A percentile compares a stretch with the other conserved stretches of the same genome.
phyloP scores from a whole-genome alignment of 2,329 filamentous ascomycete species.

The Alternaria ethzedia region DNA sequence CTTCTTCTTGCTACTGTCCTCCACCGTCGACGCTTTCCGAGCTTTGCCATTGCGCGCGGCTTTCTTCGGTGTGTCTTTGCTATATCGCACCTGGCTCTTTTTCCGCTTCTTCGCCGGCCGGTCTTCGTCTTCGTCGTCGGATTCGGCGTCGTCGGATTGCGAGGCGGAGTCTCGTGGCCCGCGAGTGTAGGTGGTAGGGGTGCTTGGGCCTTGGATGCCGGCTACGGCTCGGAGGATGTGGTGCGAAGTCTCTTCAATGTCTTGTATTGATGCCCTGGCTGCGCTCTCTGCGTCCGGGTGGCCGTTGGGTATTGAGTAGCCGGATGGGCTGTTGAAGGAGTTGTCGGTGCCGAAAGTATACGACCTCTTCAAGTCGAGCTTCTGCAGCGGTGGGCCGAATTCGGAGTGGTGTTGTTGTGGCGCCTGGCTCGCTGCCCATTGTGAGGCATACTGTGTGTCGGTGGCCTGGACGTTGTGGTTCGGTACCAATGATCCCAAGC shows the following conservation, averaged over 20 bases:
- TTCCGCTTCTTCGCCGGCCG: constrained; percentile 32
- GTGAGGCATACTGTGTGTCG: constrained; percentile 36
- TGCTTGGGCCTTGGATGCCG: constrained; percentile 10
- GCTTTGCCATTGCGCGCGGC: constrained; percentile 25
- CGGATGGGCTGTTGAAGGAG: constrained; percentile 41
- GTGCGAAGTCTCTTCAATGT: constrained; percentile 27
- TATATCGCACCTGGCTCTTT: constrained; percentile 21
- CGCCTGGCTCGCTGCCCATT: constrained; percentile 31
- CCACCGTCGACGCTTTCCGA: constrained; percentile 28
- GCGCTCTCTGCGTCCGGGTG: constrained; percentile 33
- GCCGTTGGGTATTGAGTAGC: constrained; percentile 30
- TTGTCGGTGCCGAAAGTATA: constrained; percentile 47
- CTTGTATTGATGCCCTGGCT: constrained; percentile 31
- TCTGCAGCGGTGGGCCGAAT: constrained; percentile 21
- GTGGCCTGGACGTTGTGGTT: constrained; percentile 36
- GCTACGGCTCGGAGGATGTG: constrained; percentile 16
- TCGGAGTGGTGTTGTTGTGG: constrained; percentile 27
- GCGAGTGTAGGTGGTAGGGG: constrained; percentile 11
- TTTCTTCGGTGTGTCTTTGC: constrained; percentile 29
- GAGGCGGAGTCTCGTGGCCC: constrained; percentile 25
- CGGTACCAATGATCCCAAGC: constrained; percentile 38
- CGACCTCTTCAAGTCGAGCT: constrained; percentile 32
- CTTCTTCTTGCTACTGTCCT: constrained; percentile 34
- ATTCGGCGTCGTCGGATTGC: constrained; percentile 30
- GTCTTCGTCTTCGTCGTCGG: constrained; percentile 29